Evolutionary conservation across 257 asterid species (phyloP).

Genomic region (Eustoma russellianum): DNA sequence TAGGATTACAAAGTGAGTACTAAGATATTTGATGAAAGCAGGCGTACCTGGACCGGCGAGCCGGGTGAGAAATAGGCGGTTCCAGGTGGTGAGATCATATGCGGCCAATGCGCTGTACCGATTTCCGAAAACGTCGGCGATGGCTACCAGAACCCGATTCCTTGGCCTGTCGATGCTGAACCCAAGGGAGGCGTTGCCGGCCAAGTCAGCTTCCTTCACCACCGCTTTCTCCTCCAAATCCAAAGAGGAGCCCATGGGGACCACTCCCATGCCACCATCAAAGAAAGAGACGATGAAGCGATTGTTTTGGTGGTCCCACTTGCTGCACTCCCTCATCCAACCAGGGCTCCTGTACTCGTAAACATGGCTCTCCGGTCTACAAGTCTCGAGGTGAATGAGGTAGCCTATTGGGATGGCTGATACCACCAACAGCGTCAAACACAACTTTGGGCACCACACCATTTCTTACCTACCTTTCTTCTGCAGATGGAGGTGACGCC

Average conservation of each 20-base stretch:
- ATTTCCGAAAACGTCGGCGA: conserved; percentile 58
- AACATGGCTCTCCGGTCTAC: conserved; percentile 43
- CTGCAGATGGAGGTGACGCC: too few relatives aligned
- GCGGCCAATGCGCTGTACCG: conserved; percentile 72
- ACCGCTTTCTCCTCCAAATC: conserved; percentile 53
- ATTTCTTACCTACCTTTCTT: not conserved
- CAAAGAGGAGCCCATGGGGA: conserved; percentile 21
- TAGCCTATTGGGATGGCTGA: conserved; percentile 70
- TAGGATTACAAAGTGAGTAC: too few relatives aligned
- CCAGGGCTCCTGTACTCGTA: conserved; percentile 57
- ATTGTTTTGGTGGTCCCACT: conserved; percentile 63
- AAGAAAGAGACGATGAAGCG: conserved; percentile 78
- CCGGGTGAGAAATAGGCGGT: conserved; percentile 58
- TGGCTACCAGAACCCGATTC: conserved; percentile 59
- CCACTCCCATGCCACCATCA: conserved; percentile 73
- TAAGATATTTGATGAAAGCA: too few relatives aligned
- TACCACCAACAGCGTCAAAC: conserved; percentile 37
- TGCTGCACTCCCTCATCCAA: conserved; percentile 79
- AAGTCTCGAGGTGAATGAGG: conserved; percentile 50
- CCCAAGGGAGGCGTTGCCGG: conserved; percentile 77
- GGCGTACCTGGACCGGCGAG: conserved; percentile 74
- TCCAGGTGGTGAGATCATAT: conserved; percentile 70
- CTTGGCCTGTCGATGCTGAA: conserved; percentile 68
- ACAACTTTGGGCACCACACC: conserved; percentile 31
- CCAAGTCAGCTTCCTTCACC: conserved; percentile 42